A percentile compares a stretch with the other conserved stretches of the same genome.
Evolutionary conservation across 257 asterid genomes (phyloP).

Genomic region (Solanum bulbocastanum): DNA sequence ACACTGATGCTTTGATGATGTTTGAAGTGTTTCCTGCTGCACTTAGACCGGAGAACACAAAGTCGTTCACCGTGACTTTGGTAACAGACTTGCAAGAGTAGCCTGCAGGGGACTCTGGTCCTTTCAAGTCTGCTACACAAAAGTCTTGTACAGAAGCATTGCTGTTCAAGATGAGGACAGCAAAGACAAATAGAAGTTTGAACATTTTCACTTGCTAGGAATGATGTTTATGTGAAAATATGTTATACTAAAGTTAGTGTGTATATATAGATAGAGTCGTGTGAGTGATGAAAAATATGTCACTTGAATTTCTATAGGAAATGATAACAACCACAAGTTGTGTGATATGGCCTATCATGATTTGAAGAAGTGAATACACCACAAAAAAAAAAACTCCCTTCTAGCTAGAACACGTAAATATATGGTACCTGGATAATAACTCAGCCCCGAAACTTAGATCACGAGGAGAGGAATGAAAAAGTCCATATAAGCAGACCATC

Average conservation of each 20-base stretch:
- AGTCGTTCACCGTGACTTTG: conserved; percentile 39
- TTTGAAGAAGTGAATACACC: not conserved
- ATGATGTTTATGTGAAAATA: not conserved
- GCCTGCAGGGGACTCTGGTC: conserved; percentile 52
- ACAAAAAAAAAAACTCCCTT: not conserved
- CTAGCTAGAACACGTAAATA: not conserved
- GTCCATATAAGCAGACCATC: no score
- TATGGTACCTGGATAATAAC: no score
- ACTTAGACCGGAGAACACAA: conserved; percentile 39
- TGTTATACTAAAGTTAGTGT: not conserved
- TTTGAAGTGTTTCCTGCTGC: conserved; percentile 61
- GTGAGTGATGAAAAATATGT: not conserved
- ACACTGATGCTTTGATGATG: conserved; percentile 57
- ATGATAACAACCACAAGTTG: not conserved
- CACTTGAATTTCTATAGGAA: not conserved
- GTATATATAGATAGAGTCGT: not conserved
- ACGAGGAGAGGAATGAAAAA: no score
- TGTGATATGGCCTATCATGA: not conserved
- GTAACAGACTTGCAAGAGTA: conserved; percentile 65
- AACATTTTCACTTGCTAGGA: not conserved
- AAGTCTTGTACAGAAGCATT: conserved; percentile 53
- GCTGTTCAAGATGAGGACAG: not conserved
- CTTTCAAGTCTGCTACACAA: conserved; percentile 64
- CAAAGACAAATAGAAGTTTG: not conserved
- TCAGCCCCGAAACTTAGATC: no score